Percentiles rank a stretch among this genome's conserved stretches.
phyloP scores from a whole-genome alignment of 192 early-diverging fungal genomes.

The Backusella tarrabulga region DNA sequence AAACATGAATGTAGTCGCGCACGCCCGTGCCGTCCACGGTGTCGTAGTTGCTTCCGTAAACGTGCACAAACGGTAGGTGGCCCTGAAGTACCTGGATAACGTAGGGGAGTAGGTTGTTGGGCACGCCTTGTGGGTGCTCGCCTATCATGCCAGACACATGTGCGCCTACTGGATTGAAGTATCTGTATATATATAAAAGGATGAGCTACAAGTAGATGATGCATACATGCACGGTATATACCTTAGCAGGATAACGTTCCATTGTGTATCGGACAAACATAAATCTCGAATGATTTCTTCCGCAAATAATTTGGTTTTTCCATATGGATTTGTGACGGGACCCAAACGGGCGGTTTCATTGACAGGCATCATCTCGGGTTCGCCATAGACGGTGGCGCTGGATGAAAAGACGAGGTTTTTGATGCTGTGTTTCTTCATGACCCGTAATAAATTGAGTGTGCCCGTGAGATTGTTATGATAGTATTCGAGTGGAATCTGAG shows the following conservation, averaged over 20 bases:
- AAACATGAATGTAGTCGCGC: conserved; percentile 95
- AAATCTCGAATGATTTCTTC: conserved; percentile 83
- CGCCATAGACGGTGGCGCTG: conserved; percentile 89
- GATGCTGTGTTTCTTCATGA: conserved; percentile 79
- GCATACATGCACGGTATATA: conserved; percentile 39
- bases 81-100: conserved; percentile 85
- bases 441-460: conserved; percentile 78
- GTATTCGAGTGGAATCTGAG: conserved; percentile 79
- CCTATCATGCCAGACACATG: conserved; percentile 89
- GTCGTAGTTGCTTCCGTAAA: conserved; percentile 93
- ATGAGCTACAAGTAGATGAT: no score
- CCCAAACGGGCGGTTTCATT: conserved; percentile 63
- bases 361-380: conserved; percentile 70
- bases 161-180: conserved; percentile 95
- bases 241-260: conserved; percentile 63
- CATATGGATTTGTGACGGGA: conserved; percentile 90
- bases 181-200: conserved; percentile 43
- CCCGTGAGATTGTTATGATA: conserved; percentile 95
- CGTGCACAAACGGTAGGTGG: conserved; percentile 74
- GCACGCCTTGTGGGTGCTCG: conserved; percentile 83
- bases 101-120: conserved; percentile 91
- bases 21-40: conserved; percentile 91
- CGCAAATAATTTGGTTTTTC: conserved; percentile 93
- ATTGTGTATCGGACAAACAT: conserved; percentile 56
- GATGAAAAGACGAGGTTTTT: conserved; percentile 95